Evolutionary conservation across 1,284 basidiomycete genomes (phyloP).

Genomic region (Ustilago hordei): DNA sequence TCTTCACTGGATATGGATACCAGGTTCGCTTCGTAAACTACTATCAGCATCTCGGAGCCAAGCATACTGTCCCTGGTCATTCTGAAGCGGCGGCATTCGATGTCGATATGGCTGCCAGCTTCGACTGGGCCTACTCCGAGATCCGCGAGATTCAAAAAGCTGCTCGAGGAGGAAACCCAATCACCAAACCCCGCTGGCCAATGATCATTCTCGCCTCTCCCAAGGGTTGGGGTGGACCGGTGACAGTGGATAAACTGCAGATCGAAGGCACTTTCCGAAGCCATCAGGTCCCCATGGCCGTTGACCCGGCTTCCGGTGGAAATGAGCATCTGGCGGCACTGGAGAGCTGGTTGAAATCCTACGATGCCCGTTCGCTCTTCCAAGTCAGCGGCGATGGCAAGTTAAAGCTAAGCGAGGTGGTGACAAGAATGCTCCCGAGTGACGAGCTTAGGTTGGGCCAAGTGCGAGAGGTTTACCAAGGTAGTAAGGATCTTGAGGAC

Average conservation of each 20-base stretch:
- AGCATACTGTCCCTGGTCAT: conserved; percentile 73
- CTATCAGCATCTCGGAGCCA: conserved; percentile 72
- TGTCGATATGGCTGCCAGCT: conserved; percentile 77
- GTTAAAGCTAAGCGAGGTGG: conserved; percentile 42
- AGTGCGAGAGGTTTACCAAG: conserved; percentile 69
- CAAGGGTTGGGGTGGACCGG: conserved; percentile 78
- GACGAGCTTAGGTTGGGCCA: conserved; percentile 76
- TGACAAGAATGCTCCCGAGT: conserved; percentile 76
- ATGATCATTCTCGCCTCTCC: conserved; percentile 84
- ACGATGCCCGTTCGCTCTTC: conserved; percentile 68
- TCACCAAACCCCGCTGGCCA: conserved; percentile 87
- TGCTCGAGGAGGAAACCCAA: conserved; percentile 79
- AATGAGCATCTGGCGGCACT: conserved; percentile 76
- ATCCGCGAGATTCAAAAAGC: conserved; percentile 78
- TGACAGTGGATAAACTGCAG: conserved; percentile 76
- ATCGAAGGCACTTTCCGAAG: conserved; percentile 79
- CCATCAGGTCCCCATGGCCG: conserved; percentile 85
- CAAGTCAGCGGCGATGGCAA: conserved; percentile 68
- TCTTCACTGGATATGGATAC: conserved; percentile 74
- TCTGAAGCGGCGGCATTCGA: conserved; percentile 70
- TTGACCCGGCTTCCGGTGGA: conserved; percentile 73
- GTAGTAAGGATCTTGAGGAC: conserved; percentile 74
- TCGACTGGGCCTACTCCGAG: conserved; percentile 76
- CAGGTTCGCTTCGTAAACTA: conserved; percentile 84
- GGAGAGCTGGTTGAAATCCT: conserved; percentile 76